phyloP scores from a whole-genome alignment of 1,284 basidiomycete species.

The Melampsora americana region DNA sequence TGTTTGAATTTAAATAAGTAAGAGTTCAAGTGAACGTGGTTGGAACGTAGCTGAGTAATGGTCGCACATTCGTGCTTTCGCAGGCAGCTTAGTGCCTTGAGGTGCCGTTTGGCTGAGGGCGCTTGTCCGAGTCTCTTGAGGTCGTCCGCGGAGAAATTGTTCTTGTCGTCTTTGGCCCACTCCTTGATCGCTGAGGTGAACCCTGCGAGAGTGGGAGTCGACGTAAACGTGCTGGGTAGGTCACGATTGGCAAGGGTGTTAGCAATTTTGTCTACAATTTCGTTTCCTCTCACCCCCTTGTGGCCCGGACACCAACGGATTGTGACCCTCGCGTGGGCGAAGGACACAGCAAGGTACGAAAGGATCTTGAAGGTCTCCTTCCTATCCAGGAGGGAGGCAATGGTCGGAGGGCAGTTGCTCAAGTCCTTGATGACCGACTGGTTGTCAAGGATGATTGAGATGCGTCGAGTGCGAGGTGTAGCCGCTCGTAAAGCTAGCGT shows the following conservation, averaged over 20 bases:
- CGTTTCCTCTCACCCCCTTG: background rate
- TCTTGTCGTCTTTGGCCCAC: background rate
- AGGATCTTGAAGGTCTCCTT: background rate
- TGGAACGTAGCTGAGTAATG: conserved; percentile 1
- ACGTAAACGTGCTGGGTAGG: background rate
- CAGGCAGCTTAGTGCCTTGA: background rate
- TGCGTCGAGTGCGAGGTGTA: too few species aligned
- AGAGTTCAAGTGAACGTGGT: background rate
- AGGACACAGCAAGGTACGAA: background rate
- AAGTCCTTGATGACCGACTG: too few species aligned
- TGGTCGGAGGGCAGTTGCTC: too few species aligned
- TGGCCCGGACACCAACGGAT: background rate
- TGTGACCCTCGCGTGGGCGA: background rate
- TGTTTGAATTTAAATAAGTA: background rate
- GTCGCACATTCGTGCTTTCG: background rate
- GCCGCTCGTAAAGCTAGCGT: too few species aligned
- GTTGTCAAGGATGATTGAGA: too few species aligned
- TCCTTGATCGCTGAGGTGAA: background rate
- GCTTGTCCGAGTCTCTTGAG: background rate
- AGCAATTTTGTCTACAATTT: background rate
- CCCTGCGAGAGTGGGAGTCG: background rate
- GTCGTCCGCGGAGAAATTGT: background rate
- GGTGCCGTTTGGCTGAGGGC: background rate
- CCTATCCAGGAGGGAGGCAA: too few species aligned
- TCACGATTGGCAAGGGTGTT: background rate